phyloP scores from a whole-genome alignment of 345 rosid genomes.

The Theobroma cacao region DNA sequence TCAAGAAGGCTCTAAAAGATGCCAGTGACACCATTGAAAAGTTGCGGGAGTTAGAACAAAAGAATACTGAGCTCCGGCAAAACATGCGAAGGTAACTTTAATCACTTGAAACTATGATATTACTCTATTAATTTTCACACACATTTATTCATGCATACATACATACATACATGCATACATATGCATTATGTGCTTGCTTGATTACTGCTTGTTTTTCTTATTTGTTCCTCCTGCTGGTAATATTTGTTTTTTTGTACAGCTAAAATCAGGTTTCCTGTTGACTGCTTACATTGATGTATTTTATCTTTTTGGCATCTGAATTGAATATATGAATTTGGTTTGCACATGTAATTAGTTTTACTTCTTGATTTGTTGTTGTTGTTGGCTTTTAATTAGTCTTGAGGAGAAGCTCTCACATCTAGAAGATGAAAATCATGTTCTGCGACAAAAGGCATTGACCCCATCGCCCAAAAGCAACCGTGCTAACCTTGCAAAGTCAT shows the following conservation, averaged over 20 bases:
- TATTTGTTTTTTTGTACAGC: background rate
- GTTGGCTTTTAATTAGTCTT: constrained; percentile 42
- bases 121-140: too few species aligned
- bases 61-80: constrained; percentile 65
- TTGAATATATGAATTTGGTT: background rate
- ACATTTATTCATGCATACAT: too few species aligned
- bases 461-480: constrained; percentile 52
- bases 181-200: background rate
- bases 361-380: background rate
- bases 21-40: constrained; percentile 48
- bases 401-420: constrained; percentile 68
- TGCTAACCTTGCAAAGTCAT: constrained; percentile 37
- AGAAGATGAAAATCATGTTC: constrained; percentile 85
- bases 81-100: constrained; percentile 58
- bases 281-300: background rate
- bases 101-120: background rate
- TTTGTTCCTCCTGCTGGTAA: background rate
- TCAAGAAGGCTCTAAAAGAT: constrained; percentile 54
- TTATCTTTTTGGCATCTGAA: background rate
- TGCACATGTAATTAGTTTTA: background rate
- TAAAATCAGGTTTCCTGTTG: background rate
- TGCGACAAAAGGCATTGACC: constrained; percentile 70
- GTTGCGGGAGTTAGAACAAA: constrained; percentile 63
- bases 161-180: background rate
- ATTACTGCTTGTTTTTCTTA: background rate